Evolutionary conservation across 75 land plant species (phyloP), one percentile per base, ranked within the genome.

Genomic region (Adiantum capillusveneris): DNA sequence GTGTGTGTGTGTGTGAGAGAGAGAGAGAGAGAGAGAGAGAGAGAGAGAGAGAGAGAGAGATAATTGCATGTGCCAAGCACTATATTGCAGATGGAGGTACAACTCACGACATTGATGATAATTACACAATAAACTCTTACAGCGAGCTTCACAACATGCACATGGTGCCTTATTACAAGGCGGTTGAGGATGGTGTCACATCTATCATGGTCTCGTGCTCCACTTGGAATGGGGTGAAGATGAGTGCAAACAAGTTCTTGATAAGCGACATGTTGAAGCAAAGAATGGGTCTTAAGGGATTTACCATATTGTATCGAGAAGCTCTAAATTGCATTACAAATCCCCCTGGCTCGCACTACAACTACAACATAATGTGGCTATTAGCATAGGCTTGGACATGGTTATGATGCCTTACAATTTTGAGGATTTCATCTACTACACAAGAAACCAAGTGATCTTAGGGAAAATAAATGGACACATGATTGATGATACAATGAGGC

Each of bases 31-130:
- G n/a, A n/a, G n/a, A n/a, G n/a, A n/a, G n/a, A n/a, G n/a, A n/a
- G n/a, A n/a, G n/a, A n/a, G n/a, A n/a, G n/a, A n/a, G n/a, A n/a
- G n/a, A n/a, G n/a, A n/a, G n/a, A n/a, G n/a, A n/a, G n/a, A n/a
- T 82, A 29, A 83, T 72, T 7, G 83, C 84, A 13, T 70, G 75
- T 49, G 81, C 85, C 6, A 84, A 84, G 71, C 88, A 84, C 31
- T 84, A 57, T 59, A 82, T 84, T 6, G 86, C 85, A 19, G 88
- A 84, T 66, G 88, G 88, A 16, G 88, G 88, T 13, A 84, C 88
- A 6, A 17, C 29, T 20, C 48, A 55, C 1, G 88, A 85, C 1
- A 72, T 69, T 24, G 72, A 84, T 49, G 88, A 82, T 52, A 66
- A 69, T 62, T 78, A 84, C 62, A 82, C 85, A 6, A 42, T 72